Evolutionary conservation across 768 basidiomycete species (phyloP).

Genomic region (Leccinum subgranulosum): DNA sequence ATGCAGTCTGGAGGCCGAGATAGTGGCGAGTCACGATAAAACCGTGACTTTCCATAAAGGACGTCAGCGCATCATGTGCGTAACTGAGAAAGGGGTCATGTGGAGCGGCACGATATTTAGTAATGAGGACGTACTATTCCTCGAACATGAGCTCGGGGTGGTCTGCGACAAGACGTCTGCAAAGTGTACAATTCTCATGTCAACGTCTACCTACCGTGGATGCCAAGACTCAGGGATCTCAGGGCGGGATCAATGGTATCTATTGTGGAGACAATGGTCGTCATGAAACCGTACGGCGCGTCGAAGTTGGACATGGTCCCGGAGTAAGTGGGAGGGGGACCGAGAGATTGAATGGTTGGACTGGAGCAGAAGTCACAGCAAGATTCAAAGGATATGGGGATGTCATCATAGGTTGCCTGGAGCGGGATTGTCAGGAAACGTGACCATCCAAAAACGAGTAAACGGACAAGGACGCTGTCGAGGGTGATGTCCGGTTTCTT

Average conservation of each 20-base stretch:
- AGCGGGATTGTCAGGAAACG: slow-evolving; percentile 1
- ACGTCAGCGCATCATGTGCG: slow-evolving; percentile 67
- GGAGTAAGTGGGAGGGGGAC: slow-evolving; percentile 43
- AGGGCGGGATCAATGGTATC: slow-evolving; percentile 51
- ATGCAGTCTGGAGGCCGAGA: slow-evolving; percentile 70
- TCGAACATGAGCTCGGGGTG: slow-evolving; percentile 67
- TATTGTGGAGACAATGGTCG: slow-evolving; percentile 52
- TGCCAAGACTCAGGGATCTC: slow-evolving; percentile 62
- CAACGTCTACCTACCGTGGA: slow-evolving; percentile 53
- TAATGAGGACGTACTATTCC: slow-evolving; percentile 48
- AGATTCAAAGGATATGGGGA: slow-evolving; percentile 36
- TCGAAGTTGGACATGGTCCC: slow-evolving; percentile 13
- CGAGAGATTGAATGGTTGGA: slow-evolving; percentile 19
- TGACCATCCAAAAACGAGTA: neutral
- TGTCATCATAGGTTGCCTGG: slow-evolving; percentile 12
- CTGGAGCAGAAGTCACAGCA: slow-evolving; percentile 43
- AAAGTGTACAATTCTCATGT: neutral
- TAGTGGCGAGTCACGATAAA: slow-evolving; percentile 73
- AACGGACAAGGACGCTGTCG: slow-evolving; percentile 9
- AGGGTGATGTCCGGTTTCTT: slow-evolving; percentile 2
- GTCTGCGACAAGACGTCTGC: slow-evolving; percentile 36
- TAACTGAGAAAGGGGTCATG: slow-evolving; percentile 40
- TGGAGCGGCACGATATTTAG: neutral
- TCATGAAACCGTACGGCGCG: slow-evolving; percentile 37
- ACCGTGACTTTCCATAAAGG: slow-evolving; percentile 64